These are phyloP conservation scores for Phytophthora sojae DNA, from an alignment of 352 stramenopile species.

Conservation along the genomic window DNA sequence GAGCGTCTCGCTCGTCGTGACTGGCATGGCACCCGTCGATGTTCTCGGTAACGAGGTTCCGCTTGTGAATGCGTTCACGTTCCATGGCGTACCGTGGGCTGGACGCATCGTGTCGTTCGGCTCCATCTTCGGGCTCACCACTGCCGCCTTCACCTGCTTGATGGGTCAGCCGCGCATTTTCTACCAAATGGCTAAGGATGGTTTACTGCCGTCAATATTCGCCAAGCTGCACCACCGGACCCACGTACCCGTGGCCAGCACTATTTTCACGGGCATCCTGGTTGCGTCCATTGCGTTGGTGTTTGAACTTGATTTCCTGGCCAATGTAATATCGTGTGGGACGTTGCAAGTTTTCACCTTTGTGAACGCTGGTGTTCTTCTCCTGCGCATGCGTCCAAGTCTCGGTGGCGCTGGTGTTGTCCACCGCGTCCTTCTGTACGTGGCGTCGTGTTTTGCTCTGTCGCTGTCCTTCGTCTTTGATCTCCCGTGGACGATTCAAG, in stretches of 20 bases:
- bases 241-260: slow-evolving; percentile 79
- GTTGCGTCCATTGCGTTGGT: slow-evolving; percentile 86
- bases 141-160: slow-evolving; percentile 90
- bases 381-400: slow-evolving; percentile 73
- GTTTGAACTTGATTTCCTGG: slow-evolving; percentile 92
- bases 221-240: slow-evolving; percentile 66
- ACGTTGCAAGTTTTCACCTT: slow-evolving; percentile 95
- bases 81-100: slow-evolving; percentile 76
- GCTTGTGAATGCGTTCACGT: slow-evolving; percentile 87
- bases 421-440: slow-evolving; percentile 66
- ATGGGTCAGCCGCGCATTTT: slow-evolving; percentile 94
- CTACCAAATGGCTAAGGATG: slow-evolving; percentile 92
- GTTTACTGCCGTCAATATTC: slow-evolving; percentile 72
- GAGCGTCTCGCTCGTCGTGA: slow-evolving; percentile 89
- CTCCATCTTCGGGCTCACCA: slow-evolving; percentile 93
- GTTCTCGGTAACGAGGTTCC: slow-evolving; percentile 79
- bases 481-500: slow-evolving; percentile 59
- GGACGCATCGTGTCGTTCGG: slow-evolving; percentile 90
- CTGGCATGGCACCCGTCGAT: slow-evolving; percentile 83
- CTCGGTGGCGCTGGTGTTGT: slow-evolving; percentile 51
- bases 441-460: slow-evolving; percentile 61
- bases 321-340: slow-evolving; percentile 93
- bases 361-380: slow-evolving; percentile 91
- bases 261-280: slow-evolving; percentile 89
- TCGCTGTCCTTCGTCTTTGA: slow-evolving; percentile 79